Conservation (phyloP, 116 monocot genomes). For the Phalaenopsis hybrid region DNA sequence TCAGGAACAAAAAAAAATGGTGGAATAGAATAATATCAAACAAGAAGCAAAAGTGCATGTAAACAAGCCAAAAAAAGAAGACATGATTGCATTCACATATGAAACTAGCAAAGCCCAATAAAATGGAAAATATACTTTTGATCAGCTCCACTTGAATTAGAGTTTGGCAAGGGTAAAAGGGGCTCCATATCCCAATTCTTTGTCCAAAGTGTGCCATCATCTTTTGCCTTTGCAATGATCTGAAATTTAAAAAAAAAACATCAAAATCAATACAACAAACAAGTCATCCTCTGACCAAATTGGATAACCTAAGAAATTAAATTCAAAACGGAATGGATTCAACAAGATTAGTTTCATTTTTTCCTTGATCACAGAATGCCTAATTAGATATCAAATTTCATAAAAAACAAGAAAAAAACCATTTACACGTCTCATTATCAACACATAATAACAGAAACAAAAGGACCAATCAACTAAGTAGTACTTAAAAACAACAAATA, state of each 20-base stretch:
- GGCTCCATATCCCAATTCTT: slow-evolving; percentile 92
- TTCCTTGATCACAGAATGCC: background rate
- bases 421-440: background rate
- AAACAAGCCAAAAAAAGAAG: background rate
- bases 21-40: slow-evolving; percentile 6
- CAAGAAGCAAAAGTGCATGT: background rate
- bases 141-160: slow-evolving; percentile 19
- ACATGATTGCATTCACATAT: background rate
- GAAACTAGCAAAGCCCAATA: background rate
- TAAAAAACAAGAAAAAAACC: background rate
- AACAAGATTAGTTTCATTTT: background rate
- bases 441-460: background rate
- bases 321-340: background rate
- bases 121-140: slow-evolving; percentile 25
- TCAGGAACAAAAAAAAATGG: background rate
- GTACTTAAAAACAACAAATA: slow-evolving; percentile 4
- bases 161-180: slow-evolving; percentile 63
- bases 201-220: slow-evolving; percentile 79
- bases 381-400: background rate
- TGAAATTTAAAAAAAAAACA: slow-evolving; percentile 15
- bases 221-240: slow-evolving; percentile 69
- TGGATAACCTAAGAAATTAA: background rate
- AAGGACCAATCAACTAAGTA: background rate
- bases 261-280: slow-evolving; percentile 9
- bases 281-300: background rate